phyloP scores from a whole-genome alignment of 805 yeast genomes.

The Alloascoidea africana region DNA sequence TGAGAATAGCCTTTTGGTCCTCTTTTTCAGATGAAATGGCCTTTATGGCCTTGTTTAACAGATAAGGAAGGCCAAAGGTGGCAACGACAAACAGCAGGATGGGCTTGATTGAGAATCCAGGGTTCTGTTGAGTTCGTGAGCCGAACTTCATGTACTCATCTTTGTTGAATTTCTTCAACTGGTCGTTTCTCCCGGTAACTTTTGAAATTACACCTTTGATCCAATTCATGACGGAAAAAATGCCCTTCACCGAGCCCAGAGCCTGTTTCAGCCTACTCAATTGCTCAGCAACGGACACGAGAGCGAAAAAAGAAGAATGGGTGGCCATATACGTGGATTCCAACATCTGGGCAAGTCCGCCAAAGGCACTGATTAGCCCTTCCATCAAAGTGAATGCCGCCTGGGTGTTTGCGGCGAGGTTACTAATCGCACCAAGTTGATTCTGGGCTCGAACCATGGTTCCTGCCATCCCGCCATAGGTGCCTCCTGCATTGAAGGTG shows the following conservation, averaged over 20 bases:
- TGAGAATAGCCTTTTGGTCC: slow-evolving; percentile 10
- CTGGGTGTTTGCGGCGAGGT: too few relatives aligned
- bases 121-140: too few relatives aligned
- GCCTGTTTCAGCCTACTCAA: slow-evolving; percentile 29
- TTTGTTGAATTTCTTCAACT: slow-evolving; percentile 30
- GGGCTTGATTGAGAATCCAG: slow-evolving; percentile 66
- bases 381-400: too few relatives aligned
- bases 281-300: slow-evolving; percentile 71
- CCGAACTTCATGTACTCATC: slow-evolving; percentile 48
- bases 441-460: too few relatives aligned
- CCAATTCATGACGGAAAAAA: slow-evolving; percentile 66
- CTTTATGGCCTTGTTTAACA: slow-evolving; percentile 61
- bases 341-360: slow-evolving; percentile 76
- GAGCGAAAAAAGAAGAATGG: slow-evolving; percentile 67
- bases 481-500: too few relatives aligned
- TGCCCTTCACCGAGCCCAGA: slow-evolving; percentile 70
- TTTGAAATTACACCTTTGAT: slow-evolving; percentile 47
- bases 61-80: slow-evolving; percentile 80
- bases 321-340: slow-evolving; percentile 84
- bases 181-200: slow-evolving; percentile 53
- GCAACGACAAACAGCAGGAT: slow-evolving; percentile 73
- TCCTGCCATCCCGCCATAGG: too few relatives aligned
- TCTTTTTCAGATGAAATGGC: slow-evolving; percentile 24
- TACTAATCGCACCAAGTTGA: too few relatives aligned
- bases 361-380: slow-evolving; percentile 64